Evolutionary conservation across 148 eudicot species (phyloP).

Genomic region (Amaranthus cruentus): DNA sequence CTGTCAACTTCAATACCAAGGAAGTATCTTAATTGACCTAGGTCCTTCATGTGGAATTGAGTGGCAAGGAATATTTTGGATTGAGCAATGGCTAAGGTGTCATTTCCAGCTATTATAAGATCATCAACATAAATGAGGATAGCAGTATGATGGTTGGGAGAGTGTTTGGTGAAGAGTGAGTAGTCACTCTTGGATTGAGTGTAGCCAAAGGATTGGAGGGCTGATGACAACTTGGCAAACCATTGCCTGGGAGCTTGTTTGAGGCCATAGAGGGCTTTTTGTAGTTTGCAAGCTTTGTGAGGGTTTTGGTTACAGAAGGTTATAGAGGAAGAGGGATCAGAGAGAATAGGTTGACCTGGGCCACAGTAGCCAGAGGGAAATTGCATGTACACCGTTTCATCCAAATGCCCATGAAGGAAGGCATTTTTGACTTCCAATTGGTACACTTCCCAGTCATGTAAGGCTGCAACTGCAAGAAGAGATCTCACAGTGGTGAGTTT

Average conservation of each 20-base stretch:
- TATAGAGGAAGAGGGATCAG: neutral
- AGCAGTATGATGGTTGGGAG: neutral
- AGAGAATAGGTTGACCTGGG: neutral
- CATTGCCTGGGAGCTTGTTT: neutral
- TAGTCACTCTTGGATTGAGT: neutral
- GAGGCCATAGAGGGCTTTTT: neutral
- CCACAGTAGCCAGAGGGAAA: neutral
- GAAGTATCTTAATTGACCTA: neutral
- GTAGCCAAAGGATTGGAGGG: neutral
- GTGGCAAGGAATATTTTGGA: neutral
- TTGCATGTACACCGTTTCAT: neutral
- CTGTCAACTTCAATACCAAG: neutral
- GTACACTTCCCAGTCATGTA: neutral
- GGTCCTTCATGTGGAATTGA: neutral
- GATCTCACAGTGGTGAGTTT: neutral
- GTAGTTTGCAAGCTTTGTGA: neutral
- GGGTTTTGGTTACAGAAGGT: neutral
- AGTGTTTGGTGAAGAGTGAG: neutral
- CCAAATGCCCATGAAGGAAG: neutral
- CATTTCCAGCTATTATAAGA: neutral
- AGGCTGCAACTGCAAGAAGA: neutral
- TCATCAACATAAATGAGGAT: conserved; percentile 5
- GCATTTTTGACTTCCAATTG: conserved; percentile 1
- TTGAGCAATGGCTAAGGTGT: accelerated
- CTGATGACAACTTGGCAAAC: neutral